Percentiles rank a stretch among this genome's conserved stretches.
These are phyloP conservation scores for Alternaria atra DNA, from an alignment of 2,329 filamentous ascomycete species.

Conservation along the genomic window DNA sequence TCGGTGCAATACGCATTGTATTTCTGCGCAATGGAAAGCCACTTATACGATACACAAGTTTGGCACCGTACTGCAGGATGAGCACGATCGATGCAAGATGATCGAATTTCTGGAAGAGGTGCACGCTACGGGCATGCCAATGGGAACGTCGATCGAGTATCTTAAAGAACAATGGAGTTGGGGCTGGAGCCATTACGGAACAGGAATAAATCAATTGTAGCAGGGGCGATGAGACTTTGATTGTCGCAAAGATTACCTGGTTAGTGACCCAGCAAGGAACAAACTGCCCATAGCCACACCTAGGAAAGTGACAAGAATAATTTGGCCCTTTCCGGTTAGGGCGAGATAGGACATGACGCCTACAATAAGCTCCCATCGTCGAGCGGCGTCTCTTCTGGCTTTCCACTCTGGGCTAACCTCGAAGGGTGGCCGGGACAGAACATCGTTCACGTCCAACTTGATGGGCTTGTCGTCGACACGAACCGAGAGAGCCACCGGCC, in stretches of 20 bases:
- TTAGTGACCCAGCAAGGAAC: constrained; percentile 34
- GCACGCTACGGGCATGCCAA: constrained; percentile 25
- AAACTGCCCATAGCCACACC: constrained; percentile 39
- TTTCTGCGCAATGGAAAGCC: constrained; percentile 19
- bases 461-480: constrained; percentile 67
- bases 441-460: constrained; percentile 44
- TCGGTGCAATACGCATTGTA: constrained; percentile 23
- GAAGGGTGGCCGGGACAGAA: constrained; percentile 63
- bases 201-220: constrained; percentile 1
- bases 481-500: constrained; percentile 78
- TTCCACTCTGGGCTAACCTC: constrained; percentile 66
- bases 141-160: constrained; percentile 16
- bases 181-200: not conserved
- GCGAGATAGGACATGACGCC: constrained; percentile 66
- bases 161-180: constrained; percentile 25
- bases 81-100: constrained; percentile 20
- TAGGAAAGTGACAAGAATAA: constrained; percentile 46
- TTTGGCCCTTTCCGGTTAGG: constrained; percentile 58
- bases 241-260: constrained; percentile 16
- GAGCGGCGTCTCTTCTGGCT: constrained; percentile 61
- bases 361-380: constrained; percentile 67
- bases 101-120: constrained; percentile 32
- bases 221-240: not conserved
- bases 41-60: constrained; percentile 26
- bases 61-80: constrained; percentile 14